phyloP scores from a whole-genome alignment of 345 rosid genomes.

The Firmiana major region DNA sequence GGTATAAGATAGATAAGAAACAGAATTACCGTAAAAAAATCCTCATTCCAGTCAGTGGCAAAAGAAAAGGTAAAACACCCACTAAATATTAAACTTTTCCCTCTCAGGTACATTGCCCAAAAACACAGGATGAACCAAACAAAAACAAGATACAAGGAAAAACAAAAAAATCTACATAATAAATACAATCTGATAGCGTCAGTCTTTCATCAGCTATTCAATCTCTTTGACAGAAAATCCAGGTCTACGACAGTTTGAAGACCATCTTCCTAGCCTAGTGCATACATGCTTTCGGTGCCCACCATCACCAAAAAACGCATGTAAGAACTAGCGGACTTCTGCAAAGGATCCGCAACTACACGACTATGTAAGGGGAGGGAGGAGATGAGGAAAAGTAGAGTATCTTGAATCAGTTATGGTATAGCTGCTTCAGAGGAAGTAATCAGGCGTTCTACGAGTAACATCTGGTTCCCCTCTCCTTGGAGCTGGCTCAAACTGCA shows the following conservation, averaged over 20 bases:
- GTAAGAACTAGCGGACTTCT: constrained; percentile 1
- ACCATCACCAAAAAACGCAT: constrained; percentile 12
- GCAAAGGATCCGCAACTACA: constrained; percentile 13
- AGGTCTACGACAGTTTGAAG: neutral
- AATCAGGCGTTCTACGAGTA: constrained; percentile 95
- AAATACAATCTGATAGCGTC: constrained; percentile 4
- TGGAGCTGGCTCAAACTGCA: constrained; percentile 98
- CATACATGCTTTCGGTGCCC: constrained; percentile 18
- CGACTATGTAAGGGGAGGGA: neutral
- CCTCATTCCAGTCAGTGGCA: neutral
- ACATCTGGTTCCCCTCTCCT: constrained; percentile 99
- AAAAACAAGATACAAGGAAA: neutral
- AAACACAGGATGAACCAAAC: neutral
- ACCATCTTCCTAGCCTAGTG: constrained; percentile 15
- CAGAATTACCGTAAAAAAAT: neutral
- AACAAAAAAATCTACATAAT: constrained; percentile 21
- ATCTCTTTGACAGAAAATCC: constrained; percentile 17
- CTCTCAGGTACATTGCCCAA: neutral
- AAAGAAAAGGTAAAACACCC: neutral
- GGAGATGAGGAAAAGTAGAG: neutral
- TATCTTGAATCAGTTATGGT: constrained; percentile 2
- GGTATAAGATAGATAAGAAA: neutral
- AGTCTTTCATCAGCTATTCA: constrained; percentile 19
- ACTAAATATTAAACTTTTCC: neutral
- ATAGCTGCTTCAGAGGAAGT: constrained; percentile 56